Base-by-base conservation (phyloP, 495 filamentous ascomycete species). In the Copromyces sp. region DNA sequence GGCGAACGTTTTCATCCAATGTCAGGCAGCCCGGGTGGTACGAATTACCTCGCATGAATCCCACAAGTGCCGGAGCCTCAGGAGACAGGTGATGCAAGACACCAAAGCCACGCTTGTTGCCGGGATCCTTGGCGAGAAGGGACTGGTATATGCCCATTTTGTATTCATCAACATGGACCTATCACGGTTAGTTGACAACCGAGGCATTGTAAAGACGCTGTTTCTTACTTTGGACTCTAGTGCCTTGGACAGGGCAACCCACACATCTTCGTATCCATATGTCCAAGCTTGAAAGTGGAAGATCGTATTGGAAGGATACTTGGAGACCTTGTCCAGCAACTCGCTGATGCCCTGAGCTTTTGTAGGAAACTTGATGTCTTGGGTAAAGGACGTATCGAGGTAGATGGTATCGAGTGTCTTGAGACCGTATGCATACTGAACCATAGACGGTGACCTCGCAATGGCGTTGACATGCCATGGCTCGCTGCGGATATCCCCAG, bases 231-330 rank as follows among this genome's bases (percentile, higher is more conserved):
- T 88, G 3, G 89, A 89, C 32, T 87, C 80, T 3, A 98, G 82
- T 11, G 88, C 86, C 14, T 89, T 87, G 1, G 93, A 90, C 14
- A 98, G 82, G 4, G 93, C 91, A 71, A 93, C 84, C 94, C 94
- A 98, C 0, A 97, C 93, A 71, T 97, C 92, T 79, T 97, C 93
- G 69, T 93, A 90, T 69, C 95, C 95, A 79, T 95, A 96, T 2
- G 95, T 98, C 95, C 94, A 98, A 3, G 94, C 88, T 68, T 93
- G 86, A 68, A 98, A 87, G 80, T 97, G 92, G 76, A 98, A 97
- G 6, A 89, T 81, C 0, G 93, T 96, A 32, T 94, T 88, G 11
- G 83, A 71, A 0, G 94, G 92, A 80, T 95, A 97, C 12, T 82
- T 75, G 0, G 82, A 77, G 0, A 97, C 84, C 77, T 94, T 92